These are phyloP conservation scores for Polygonum aviculare DNA, from an alignment of 148 eudicot species.

Conservation along the genomic window DNA sequence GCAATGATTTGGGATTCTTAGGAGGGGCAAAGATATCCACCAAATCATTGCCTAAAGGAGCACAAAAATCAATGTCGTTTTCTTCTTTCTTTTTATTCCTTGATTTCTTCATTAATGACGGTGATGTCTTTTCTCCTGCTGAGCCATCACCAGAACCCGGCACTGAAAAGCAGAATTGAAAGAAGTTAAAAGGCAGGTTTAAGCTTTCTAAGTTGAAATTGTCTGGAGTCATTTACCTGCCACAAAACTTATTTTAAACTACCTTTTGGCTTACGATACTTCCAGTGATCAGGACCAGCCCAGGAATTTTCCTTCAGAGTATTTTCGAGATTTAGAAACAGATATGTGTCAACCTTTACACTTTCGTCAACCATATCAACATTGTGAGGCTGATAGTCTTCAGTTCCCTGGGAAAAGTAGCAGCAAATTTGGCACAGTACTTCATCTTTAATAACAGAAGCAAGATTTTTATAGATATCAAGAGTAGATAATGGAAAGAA, in stretches of 20 bases:
- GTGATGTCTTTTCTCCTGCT: constrained; percentile 34
- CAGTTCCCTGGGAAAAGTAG: constrained; percentile 40
- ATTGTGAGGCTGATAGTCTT: constrained; percentile 17
- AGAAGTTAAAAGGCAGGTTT: not conserved
- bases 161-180: not conserved
- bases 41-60: constrained; percentile 42
- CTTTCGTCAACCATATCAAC: constrained; percentile 37
- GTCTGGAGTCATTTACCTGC: not conserved
- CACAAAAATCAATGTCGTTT: constrained; percentile 59
- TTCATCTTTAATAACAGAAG: not conserved
- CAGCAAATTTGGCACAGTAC: not conserved
- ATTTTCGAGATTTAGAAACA: constrained; percentile 60
- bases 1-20: constrained; percentile 73
- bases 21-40: constrained; percentile 70
- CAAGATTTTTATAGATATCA: no score
- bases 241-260: not conserved
- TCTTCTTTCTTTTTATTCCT: constrained; percentile 53
- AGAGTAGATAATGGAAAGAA: not conserved
- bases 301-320: constrained; percentile 72
- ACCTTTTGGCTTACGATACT: constrained; percentile 73
- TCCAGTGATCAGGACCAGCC: constrained; percentile 99
- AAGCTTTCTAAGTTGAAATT: not conserved
- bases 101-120: constrained; percentile 27
- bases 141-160: constrained; percentile 21
- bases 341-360: constrained; percentile 47